Conservation (phyloP, 192 early-diverging fungal species). For the Coemansia sp. region DNA sequence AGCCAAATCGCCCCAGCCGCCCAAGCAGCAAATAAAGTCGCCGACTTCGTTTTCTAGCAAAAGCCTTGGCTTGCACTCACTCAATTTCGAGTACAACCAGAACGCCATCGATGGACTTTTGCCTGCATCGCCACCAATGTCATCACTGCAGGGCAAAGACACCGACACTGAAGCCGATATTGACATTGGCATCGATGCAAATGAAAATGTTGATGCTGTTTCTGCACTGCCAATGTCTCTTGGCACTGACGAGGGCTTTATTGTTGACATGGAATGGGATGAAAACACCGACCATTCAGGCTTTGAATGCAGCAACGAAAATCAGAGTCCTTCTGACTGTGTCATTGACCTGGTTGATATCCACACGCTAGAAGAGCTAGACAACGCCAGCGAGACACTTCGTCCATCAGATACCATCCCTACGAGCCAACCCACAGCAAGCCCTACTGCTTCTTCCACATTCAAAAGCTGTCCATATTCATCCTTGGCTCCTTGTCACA, state of each 20-base stretch:
- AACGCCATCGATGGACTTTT: slow-evolving; percentile 14
- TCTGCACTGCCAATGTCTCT: slow-evolving; percentile 5
- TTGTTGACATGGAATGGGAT: not conserved
- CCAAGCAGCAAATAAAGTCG: slow-evolving; percentile 12
- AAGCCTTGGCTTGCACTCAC: slow-evolving; percentile 35
- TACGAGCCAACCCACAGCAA: not conserved
- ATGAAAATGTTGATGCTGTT: not conserved
- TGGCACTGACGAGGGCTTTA: slow-evolving; percentile 2
- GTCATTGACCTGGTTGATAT: slow-evolving; percentile 20
- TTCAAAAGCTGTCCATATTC: slow-evolving; percentile 1
- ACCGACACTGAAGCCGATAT: not conserved
- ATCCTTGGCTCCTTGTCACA: not conserved
- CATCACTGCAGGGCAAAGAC: not conserved
- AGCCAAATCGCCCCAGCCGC: not conserved
- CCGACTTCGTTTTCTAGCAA: slow-evolving; percentile 38
- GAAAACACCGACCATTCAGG: not conserved
- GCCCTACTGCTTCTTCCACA: not conserved
- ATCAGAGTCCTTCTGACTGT: not conserved
- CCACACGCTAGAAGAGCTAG: slow-evolving; percentile 1
- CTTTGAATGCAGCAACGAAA: not conserved
- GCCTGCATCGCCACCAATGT: slow-evolving; percentile 21
- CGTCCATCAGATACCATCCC: slow-evolving; percentile 1
- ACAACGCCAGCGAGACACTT: slow-evolving; percentile 4
- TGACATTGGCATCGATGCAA: no score
- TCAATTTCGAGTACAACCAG: slow-evolving; percentile 43